Evolutionary conservation across 148 eudicot species (phyloP).

Genomic region (Selenicereus undatus): DNA sequence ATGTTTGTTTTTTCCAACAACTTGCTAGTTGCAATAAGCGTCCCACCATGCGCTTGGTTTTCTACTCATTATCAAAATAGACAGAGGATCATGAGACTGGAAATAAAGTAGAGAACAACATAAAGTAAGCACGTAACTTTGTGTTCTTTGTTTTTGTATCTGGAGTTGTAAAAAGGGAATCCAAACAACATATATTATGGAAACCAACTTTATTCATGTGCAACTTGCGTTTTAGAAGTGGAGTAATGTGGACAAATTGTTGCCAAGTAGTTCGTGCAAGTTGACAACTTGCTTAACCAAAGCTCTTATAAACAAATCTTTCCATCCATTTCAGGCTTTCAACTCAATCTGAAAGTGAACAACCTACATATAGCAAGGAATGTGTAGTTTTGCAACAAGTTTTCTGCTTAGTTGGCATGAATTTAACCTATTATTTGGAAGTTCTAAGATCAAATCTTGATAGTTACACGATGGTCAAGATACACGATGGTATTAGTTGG

Average conservation of each 20-base stretch:
- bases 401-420: no score
- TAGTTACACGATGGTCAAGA: no score
- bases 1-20: background rate
- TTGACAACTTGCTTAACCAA: background rate
- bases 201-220: no score
- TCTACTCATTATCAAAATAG: background rate
- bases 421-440: no score
- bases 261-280: background rate
- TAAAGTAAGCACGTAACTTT: no score
- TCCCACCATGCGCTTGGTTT: background rate
- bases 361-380: no score
- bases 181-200: background rate
- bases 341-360: no score
- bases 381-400: no score
- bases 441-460: no score
- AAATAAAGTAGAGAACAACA: background rate
- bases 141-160: background rate
- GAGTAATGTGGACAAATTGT: background rate
- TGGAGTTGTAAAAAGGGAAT: background rate
- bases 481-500: no score
- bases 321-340: no score
- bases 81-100: background rate
- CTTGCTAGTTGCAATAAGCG: background rate
- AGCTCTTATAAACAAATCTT: no score
- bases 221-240: background rate